Evolutionary conservation across 116 monocot genomes (phyloP).

Genomic region (Zostera marina): DNA sequence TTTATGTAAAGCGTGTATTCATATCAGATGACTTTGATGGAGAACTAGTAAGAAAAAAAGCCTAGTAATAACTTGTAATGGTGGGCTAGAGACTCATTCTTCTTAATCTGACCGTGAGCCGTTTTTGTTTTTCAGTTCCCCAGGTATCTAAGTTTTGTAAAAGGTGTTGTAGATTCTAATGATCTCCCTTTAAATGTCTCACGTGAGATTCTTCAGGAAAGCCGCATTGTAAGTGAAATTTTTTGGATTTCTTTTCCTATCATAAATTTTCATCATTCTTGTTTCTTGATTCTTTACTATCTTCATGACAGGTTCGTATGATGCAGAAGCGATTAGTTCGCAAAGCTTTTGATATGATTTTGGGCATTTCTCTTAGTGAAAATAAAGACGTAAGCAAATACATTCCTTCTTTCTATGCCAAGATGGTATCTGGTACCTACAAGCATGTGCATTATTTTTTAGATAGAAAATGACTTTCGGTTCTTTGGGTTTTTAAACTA

Average conservation of each 20-base stretch:
- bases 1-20: conserved; percentile 95
- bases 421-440: background rate
- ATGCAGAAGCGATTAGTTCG: conserved; percentile 92
- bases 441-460: too few relatives aligned
- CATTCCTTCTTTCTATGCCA: background rate
- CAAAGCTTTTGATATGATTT: conserved; percentile 98
- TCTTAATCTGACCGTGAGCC: conserved; percentile 3
- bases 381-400: conserved; percentile 45
- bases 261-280: background rate
- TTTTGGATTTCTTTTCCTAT: background rate
- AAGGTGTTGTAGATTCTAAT: conserved; percentile 97
- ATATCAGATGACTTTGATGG: conserved; percentile 99
- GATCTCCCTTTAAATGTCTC: conserved; percentile 99
- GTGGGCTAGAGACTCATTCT: background rate
- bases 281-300: background rate
- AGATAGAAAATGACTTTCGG: too few relatives aligned
- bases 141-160: conserved; percentile 92
- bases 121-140: conserved; percentile 53
- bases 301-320: conserved; percentile 55
- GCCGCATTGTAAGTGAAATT: conserved; percentile 64
- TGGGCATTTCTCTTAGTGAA: conserved; percentile 87
- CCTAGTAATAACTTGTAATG: background rate
- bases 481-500: background rate
- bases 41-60: conserved; percentile 47
- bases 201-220: conserved; percentile 98